These are phyloP conservation scores for Pseudoperonospora humuli DNA, from an alignment of 352 stramenopile genomes.

Conservation along the genomic window DNA sequence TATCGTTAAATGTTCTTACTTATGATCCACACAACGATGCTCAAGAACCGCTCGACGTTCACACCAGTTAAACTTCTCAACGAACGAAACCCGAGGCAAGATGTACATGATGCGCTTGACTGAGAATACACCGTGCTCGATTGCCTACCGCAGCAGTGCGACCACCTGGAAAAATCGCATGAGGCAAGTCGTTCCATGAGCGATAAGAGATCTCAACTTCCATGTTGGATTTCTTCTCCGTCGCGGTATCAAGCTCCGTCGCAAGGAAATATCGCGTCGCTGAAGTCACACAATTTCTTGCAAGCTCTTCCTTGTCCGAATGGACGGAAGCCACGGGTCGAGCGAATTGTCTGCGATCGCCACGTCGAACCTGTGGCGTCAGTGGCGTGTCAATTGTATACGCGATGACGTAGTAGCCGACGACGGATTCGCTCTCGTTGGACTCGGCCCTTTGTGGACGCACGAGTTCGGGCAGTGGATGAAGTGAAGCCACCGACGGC, in stretches of 20 bases:
- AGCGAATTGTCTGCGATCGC: constrained; percentile 9
- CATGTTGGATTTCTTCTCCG: constrained; percentile 58
- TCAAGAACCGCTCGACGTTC: constrained; percentile 6
- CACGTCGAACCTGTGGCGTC: constrained; percentile 1
- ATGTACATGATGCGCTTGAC: constrained; percentile 57
- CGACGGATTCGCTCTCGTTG: constrained; percentile 2
- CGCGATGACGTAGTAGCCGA: constrained; percentile 68
- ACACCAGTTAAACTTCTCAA: constrained; percentile 28
- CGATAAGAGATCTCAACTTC: constrained; percentile 45
- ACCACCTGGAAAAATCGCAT: constrained; percentile 50
- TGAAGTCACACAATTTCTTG: constrained; percentile 38
- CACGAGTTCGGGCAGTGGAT: constrained; percentile 63
- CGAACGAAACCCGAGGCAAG: constrained; percentile 40
- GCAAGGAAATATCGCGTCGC: constrained; percentile 74
- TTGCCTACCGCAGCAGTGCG: constrained; percentile 55
- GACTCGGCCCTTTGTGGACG: constrained; percentile 12
- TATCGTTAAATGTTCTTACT: neutral
- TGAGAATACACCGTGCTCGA: constrained; percentile 73
- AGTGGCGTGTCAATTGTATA: constrained; percentile 35
- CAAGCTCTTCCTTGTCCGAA: constrained; percentile 23
- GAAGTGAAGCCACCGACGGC: constrained; percentile 44
- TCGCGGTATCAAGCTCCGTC: constrained; percentile 52
- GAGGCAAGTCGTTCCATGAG: constrained; percentile 66
- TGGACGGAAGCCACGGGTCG: neutral
- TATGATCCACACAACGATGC: neutral